A percentile compares a stretch with the other conserved stretches of the same genome.
phyloP scores from a whole-genome alignment of 2,329 filamentous ascomycete genomes.

The Cladosporium sp. region DNA sequence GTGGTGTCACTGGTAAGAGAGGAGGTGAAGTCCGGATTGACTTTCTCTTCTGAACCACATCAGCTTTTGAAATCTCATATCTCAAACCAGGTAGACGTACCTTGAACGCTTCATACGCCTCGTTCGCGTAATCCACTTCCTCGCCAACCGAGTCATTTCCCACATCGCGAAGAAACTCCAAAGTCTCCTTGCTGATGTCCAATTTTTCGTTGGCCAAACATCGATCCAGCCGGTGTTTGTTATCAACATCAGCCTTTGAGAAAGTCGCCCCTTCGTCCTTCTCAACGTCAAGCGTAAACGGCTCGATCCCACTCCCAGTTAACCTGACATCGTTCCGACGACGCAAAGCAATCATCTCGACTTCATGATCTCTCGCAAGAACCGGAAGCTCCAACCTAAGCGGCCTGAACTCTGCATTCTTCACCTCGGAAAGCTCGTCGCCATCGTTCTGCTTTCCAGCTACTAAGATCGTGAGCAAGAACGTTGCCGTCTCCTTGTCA shows the following conservation, averaged over 20 bases:
- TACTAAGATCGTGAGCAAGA: slow-evolving; percentile 20
- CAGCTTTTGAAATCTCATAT: neutral
- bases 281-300: slow-evolving; percentile 35
- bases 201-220: slow-evolving; percentile 34
- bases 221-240: slow-evolving; percentile 16
- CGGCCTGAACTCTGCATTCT: slow-evolving; percentile 1
- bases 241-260: slow-evolving; percentile 24
- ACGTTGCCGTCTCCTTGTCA: slow-evolving; percentile 21
- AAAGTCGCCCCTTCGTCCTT: slow-evolving; percentile 42
- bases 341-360: slow-evolving; percentile 40
- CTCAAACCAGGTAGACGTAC: neutral
- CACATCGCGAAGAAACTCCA: slow-evolving; percentile 28
- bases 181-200: slow-evolving; percentile 30
- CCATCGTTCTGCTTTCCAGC: neutral
- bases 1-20: slow-evolving; percentile 42
- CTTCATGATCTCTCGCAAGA: slow-evolving; percentile 40
- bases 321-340: slow-evolving; percentile 20
- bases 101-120: slow-evolving; percentile 4
- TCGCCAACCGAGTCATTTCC: slow-evolving; percentile 28
- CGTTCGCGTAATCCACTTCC: slow-evolving; percentile 16
- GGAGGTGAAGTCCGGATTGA: slow-evolving; percentile 41
- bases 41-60: slow-evolving; percentile 28
- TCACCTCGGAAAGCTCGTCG: neutral
- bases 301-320: slow-evolving; percentile 15
- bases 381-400: slow-evolving; percentile 45